These are phyloP conservation scores for Populus tremula DNA, from an alignment of 345 rosid genomes.

Conservation along the genomic window DNA sequence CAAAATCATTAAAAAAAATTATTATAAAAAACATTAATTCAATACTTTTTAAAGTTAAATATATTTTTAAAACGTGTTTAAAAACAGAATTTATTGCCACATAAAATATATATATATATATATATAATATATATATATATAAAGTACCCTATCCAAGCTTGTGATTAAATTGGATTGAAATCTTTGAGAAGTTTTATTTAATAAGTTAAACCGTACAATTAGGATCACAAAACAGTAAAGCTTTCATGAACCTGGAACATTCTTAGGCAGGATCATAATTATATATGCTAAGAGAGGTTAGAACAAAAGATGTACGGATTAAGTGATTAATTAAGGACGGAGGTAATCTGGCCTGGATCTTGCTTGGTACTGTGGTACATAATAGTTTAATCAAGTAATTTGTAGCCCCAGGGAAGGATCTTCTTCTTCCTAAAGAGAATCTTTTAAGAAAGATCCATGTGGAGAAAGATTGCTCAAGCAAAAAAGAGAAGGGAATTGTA, in stretches of 20 bases:
- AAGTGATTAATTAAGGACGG: constrained; percentile 8
- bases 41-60: too few relatives aligned
- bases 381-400: constrained; percentile 15
- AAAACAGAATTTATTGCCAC: too few relatives aligned
- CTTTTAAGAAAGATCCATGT: constrained; percentile 16
- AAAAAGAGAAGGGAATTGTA: neutral
- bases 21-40: too few relatives aligned
- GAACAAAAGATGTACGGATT: neutral
- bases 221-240: constrained; percentile 11
- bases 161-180: constrained; percentile 15
- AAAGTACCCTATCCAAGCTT: constrained; percentile 19
- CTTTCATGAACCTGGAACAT: neutral
- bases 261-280: neutral
- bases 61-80: too few relatives aligned
- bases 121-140: neutral
- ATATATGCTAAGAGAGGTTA: neutral
- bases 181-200: neutral
- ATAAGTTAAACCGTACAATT: constrained; percentile 21
- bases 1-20: too few relatives aligned
- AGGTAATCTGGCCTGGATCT: constrained; percentile 24
- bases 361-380: constrained; percentile 9
- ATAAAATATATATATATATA: neutral
- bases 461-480: neutral
- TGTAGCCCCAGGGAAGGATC: constrained; percentile 6
- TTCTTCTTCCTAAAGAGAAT: constrained; percentile 21